Percentiles rank a stretch among this genome's conserved stretches.
Conservation (phyloP, 257 asterid genomes). For the Henckelia pumila region DNA sequence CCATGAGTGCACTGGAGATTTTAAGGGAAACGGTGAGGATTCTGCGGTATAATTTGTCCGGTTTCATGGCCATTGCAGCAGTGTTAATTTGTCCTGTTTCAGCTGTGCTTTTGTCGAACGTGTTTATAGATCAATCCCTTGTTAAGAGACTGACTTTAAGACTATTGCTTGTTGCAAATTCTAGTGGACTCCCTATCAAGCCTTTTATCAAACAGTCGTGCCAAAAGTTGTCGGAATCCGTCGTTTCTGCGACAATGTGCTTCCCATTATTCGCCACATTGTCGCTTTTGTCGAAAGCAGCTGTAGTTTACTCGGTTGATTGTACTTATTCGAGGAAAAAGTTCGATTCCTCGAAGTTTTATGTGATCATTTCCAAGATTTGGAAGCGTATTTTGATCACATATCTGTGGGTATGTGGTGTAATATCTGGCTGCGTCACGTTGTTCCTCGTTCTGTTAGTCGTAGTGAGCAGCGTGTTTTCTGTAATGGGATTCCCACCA, state of each 20-base stretch:
- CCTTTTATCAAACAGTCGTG: slow-evolving; percentile 72
- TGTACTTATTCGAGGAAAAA: slow-evolving; percentile 75
- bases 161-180: slow-evolving; percentile 60
- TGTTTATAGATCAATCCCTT: slow-evolving; percentile 59
- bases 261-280: slow-evolving; percentile 70
- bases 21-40: slow-evolving; percentile 79
- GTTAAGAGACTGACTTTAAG: slow-evolving; percentile 51
- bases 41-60: slow-evolving; percentile 63
- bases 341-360: slow-evolving; percentile 53
- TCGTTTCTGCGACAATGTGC: slow-evolving; percentile 52
- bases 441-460: slow-evolving; percentile 54
- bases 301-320: slow-evolving; percentile 82
- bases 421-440: slow-evolving; percentile 56
- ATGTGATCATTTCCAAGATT: slow-evolving; percentile 48
- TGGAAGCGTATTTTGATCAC: slow-evolving; percentile 74
- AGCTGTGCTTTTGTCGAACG: slow-evolving; percentile 64
- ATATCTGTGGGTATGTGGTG: slow-evolving; percentile 65
- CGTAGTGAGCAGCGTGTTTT: slow-evolving; percentile 30
- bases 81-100: slow-evolving; percentile 78
- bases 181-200: slow-evolving; percentile 73
- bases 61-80: slow-evolving; percentile 61
- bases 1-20: slow-evolving; percentile 76
- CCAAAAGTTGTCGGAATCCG: slow-evolving; percentile 66
- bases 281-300: slow-evolving; percentile 73
- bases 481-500: slow-evolving; percentile 68